These are phyloP conservation scores for Canariomyces notabilis DNA, from an alignment of 2,329 filamentous ascomycete species.

Conservation along the genomic window DNA sequence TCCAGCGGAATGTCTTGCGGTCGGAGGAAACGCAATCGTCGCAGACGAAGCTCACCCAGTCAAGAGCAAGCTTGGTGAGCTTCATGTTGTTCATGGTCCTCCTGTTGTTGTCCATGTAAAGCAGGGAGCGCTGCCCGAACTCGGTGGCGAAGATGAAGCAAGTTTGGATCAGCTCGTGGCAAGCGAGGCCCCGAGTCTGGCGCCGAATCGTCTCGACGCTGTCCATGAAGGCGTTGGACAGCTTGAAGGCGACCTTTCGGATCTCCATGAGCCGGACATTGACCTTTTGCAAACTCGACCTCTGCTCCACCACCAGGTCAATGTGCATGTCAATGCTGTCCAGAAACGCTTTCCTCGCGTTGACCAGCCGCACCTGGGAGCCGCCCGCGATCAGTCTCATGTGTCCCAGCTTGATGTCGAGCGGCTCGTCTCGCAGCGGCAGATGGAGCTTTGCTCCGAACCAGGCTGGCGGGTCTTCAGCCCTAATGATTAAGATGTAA, in stretches of 20 bases:
- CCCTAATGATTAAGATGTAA: conserved; percentile 79
- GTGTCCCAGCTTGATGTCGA: conserved; percentile 82
- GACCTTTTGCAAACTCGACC: conserved; percentile 89
- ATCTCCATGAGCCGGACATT: conserved; percentile 89
- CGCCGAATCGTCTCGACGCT: conserved; percentile 89
- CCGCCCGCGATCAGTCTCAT: conserved; percentile 85
- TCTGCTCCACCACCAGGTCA: conserved; percentile 83
- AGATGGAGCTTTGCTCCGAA: conserved; percentile 70
- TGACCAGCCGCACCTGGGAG: conserved; percentile 70
- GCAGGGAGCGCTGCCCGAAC: conserved; percentile 88
- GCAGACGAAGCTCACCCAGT: conserved; percentile 98
- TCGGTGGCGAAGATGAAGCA: conserved; percentile 99
- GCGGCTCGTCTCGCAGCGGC: conserved; percentile 67
- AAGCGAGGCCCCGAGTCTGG: conserved; percentile 78
- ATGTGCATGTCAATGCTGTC: conserved; percentile 78
- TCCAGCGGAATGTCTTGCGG: conserved; percentile 95
- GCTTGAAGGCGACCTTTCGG: conserved; percentile 89
- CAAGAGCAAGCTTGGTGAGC: conserved; percentile 83
- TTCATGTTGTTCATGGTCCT: conserved; percentile 97
- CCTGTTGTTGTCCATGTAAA: conserved; percentile 93
- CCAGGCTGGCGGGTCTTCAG: conserved; percentile 76
- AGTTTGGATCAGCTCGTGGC: conserved; percentile 93
- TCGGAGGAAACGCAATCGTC: conserved; percentile 94
- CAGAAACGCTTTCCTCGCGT: conserved; percentile 72
- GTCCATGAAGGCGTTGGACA: conserved; percentile 98